Conservation (phyloP, 306 rosid species). For the Quercus gilva region DNA sequence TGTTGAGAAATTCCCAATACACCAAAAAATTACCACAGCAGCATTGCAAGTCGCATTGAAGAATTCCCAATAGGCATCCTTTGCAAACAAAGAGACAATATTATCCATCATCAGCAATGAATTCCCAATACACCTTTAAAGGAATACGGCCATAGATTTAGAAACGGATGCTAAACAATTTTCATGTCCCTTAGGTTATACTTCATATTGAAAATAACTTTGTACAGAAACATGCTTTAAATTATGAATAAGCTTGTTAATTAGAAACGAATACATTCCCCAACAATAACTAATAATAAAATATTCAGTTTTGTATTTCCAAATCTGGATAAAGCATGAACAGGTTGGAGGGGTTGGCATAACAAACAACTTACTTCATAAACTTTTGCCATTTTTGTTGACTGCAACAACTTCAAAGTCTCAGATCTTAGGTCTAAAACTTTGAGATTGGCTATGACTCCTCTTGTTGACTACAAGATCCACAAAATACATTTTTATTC, state of each 20-base stretch:
- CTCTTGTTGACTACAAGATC: background rate
- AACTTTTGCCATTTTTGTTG: background rate
- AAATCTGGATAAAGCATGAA: background rate
- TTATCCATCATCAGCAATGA: background rate
- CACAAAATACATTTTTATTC: background rate
- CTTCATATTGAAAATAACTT: background rate
- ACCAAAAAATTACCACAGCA: background rate
- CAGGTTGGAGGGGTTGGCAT: background rate
- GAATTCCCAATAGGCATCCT: background rate
- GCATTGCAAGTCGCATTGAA: background rate
- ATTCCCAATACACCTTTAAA: background rate
- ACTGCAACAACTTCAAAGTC: too few species aligned
- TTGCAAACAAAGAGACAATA: background rate
- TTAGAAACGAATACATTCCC: background rate
- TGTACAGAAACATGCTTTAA: background rate
- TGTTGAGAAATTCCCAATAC: background rate
- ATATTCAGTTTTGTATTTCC: background rate
- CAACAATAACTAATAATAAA: background rate
- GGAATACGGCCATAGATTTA: background rate
- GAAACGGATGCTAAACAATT: background rate
- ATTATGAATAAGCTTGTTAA: background rate
- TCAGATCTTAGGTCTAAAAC: too few species aligned
- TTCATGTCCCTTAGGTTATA: background rate
- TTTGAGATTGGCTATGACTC: too few species aligned
- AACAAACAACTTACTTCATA: background rate